phyloP scores from a whole-genome alignment of 164 flowering plant genomes.

The Echeveria elegans region DNA sequence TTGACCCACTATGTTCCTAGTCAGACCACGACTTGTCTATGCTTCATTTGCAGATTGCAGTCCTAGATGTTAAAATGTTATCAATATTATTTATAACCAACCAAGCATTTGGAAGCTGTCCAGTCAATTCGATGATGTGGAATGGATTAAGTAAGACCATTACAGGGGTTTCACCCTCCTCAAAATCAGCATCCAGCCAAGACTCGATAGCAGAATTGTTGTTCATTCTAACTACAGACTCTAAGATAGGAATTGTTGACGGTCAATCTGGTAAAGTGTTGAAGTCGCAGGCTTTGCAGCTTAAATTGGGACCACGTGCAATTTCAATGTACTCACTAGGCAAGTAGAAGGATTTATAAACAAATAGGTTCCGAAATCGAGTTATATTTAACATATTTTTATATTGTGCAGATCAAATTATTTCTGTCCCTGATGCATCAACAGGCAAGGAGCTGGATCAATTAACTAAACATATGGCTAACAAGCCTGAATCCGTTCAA shows the following conservation, averaged over 20 bases:
- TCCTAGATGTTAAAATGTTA: conserved; percentile 43
- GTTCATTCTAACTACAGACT: conserved; percentile 51
- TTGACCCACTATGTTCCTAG: not conserved
- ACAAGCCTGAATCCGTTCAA: conserved; percentile 19
- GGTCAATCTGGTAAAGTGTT: conserved; percentile 35
- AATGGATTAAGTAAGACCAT: conserved; percentile 15
- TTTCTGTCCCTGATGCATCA: conserved; percentile 16
- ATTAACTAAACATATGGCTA: conserved; percentile 16
- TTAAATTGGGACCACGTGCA: conserved; percentile 42
- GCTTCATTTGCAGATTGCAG: conserved; percentile 50
- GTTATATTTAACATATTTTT: conserved; percentile 9
- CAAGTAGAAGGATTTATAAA: conserved; percentile 26
- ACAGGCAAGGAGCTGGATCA: conserved; percentile 23
- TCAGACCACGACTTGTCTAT: not conserved
- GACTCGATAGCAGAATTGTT: conserved; percentile 25
- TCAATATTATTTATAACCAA: conserved; percentile 47
- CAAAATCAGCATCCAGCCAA: conserved; percentile 18
- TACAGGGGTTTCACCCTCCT: conserved; percentile 15
- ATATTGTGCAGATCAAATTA: conserved; percentile 29
- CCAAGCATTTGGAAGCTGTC: conserved; percentile 20
- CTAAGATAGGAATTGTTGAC: conserved; percentile 40
- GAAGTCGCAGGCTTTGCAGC: conserved; percentile 30
- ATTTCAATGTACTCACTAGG: conserved; percentile 73
- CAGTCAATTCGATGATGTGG: conserved; percentile 40
- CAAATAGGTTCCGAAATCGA: conserved; percentile 1